These are phyloP conservation scores for Tuber indicum DNA, from an alignment of 495 filamentous ascomycete genomes.

Conservation along the genomic window DNA sequence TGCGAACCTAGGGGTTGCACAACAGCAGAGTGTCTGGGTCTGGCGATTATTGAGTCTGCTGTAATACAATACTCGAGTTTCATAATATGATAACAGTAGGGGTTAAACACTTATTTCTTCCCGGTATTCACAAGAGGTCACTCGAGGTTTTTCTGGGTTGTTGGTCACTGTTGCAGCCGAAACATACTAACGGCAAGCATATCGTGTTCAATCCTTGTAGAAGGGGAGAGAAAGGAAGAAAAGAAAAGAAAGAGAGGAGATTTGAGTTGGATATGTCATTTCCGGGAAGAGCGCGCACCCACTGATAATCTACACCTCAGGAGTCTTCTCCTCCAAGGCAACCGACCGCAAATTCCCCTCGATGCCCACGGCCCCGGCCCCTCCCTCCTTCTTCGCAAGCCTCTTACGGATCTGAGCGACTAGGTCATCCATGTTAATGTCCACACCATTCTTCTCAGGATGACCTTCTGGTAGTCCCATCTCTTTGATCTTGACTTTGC, in stretches of 20 bases:
- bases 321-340: slow-evolving; percentile 18
- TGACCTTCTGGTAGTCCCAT: slow-evolving; percentile 71
- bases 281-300: not conserved
- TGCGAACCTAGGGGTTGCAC: not conserved
- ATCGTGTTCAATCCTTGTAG: not conserved
- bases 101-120: not conserved
- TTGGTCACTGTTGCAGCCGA: not conserved
- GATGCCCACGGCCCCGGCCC: slow-evolving; percentile 4
- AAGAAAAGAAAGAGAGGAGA: not conserved
- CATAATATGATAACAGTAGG: not conserved
- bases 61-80: not conserved
- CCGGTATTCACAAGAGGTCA: not conserved
- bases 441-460: slow-evolving; percentile 76
- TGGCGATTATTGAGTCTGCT: not conserved
- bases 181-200: not conserved
- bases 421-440: slow-evolving; percentile 57
- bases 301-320: slow-evolving; percentile 11
- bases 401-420: slow-evolving; percentile 55
- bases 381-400: slow-evolving; percentile 37
- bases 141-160: not conserved
- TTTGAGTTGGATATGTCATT: not conserved
- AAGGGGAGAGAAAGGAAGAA: not conserved
- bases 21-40: not conserved
- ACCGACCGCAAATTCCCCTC: slow-evolving; percentile 21
- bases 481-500: slow-evolving; percentile 78